phyloP scores from a whole-genome alignment of 1,284 basidiomycete species.

The Cutaneotrichosporon sp. region DNA sequence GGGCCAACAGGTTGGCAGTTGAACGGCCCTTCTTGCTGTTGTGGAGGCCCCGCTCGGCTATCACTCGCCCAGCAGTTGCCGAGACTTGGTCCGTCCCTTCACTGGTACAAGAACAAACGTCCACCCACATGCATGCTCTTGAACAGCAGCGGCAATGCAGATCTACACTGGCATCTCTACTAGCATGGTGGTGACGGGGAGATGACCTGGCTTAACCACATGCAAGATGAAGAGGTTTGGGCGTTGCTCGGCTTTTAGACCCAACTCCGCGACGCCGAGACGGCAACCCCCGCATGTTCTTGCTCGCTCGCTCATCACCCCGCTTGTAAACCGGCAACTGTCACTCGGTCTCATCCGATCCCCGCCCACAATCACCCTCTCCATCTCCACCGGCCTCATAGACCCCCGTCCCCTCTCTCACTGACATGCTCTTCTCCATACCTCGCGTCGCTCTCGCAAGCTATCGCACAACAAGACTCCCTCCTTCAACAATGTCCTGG shows the following conservation, averaged over 20 bases:
- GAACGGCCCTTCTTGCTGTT: no score
- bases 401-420: background rate
- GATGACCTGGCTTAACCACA: background rate
- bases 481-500: conserved; percentile 4
- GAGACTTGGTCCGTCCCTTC: no score
- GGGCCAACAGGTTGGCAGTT: no score
- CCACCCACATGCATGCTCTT: background rate
- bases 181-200: no score
- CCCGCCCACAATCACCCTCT: background rate
- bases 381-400: background rate
- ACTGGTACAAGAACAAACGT: no score
- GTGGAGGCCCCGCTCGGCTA: no score
- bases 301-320: no score
- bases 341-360: background rate
- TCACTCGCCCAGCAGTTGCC: no score
- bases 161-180: no score
- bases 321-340: background rate
- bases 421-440: conserved; percentile 1
- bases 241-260: background rate
- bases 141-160: background rate
- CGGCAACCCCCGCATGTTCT: background rate
- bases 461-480: background rate
- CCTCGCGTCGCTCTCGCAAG: background rate
- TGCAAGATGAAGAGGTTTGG: background rate
- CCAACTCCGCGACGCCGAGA: background rate